These are phyloP conservation scores for Nakaseomyces uthaithaninus DNA, from an alignment of 1,139 yeast genomes.

Conservation along the genomic window DNA sequence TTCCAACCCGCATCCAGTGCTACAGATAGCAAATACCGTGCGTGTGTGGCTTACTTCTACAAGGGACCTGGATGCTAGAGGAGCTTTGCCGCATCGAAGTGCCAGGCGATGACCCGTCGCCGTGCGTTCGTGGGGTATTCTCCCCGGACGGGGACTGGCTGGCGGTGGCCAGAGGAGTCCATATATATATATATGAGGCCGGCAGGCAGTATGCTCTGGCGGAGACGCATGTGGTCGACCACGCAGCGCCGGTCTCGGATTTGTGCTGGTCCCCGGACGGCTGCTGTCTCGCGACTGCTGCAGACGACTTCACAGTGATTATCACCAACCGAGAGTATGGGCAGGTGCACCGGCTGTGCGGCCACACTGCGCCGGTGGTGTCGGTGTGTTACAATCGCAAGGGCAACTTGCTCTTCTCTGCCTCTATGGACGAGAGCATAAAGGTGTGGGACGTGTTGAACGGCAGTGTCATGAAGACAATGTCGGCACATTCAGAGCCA, in stretches of 20 bases:
- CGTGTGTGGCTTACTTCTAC: too few relatives aligned
- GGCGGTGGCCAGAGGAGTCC: constrained; percentile 48
- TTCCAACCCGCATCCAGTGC: too few relatives aligned
- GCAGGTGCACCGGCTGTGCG: constrained; percentile 52
- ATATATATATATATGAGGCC: constrained; percentile 40
- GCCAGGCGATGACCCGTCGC: not conserved
- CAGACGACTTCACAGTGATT: constrained; percentile 77
- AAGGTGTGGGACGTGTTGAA: constrained; percentile 79
- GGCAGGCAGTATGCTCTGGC: constrained; percentile 25
- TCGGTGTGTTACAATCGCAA: constrained; percentile 60
- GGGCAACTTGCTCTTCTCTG: constrained; percentile 74
- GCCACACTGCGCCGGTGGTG: constrained; percentile 83
- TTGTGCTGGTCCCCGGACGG: constrained; percentile 63
- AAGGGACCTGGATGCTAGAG: constrained; percentile 7
- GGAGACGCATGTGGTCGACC: constrained; percentile 17
- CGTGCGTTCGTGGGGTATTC: constrained; percentile 3
- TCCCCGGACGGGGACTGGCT: constrained; percentile 54
- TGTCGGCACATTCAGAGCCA: constrained; percentile 93
- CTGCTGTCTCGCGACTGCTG: constrained; percentile 68
- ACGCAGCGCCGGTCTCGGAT: constrained; percentile 27
- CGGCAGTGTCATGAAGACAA: constrained; percentile 64
- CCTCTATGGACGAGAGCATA: constrained; percentile 86
- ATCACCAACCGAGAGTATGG: constrained; percentile 56
- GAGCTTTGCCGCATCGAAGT: constrained; percentile 1
- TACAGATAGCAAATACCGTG: too few relatives aligned